Evolutionary conservation across 139 green algal species (phyloP).

Genomic region (Desmodesmus armatus): DNA sequence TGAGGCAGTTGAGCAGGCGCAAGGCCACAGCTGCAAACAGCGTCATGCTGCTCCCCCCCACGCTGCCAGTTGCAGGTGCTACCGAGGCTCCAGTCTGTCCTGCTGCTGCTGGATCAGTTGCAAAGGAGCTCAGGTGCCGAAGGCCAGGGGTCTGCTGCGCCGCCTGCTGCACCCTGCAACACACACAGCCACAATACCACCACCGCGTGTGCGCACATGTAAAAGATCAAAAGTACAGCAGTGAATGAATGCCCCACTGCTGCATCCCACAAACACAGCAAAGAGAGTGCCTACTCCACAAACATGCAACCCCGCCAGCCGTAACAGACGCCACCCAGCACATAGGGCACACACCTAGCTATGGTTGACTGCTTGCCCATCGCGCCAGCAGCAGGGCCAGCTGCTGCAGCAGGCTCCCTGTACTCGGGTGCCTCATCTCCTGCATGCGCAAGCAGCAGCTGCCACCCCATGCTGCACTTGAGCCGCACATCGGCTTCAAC

Average conservation of each 20-base stretch:
- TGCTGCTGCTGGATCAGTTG: neutral
- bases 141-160: conserved; percentile 25
- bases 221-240: neutral
- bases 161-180: neutral
- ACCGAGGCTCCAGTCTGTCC: too few relatives aligned
- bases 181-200: neutral
- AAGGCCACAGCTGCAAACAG: conserved; percentile 53
- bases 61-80: too few relatives aligned
- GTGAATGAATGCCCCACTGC: neutral
- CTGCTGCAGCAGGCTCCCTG: conserved; percentile 14
- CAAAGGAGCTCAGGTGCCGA: conserved; percentile 14
- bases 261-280: neutral
- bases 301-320: too few relatives aligned
- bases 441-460: conserved; percentile 66
- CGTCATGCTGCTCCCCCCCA: neutral
- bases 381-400: neutral
- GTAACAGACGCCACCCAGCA: too few relatives aligned
- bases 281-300: too few relatives aligned
- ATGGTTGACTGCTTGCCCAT: conserved; percentile 42
- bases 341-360: neutral
- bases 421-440: conserved; percentile 30
- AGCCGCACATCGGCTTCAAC: conserved; percentile 1
- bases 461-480: conserved; percentile 55
- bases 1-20: conserved; percentile 53
- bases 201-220: neutral